Evolutionary conservation across 1,284 basidiomycete species (phyloP), one percentile per base, ranked within the genome.

Genomic region (Coriolopsis trogii): DNA sequence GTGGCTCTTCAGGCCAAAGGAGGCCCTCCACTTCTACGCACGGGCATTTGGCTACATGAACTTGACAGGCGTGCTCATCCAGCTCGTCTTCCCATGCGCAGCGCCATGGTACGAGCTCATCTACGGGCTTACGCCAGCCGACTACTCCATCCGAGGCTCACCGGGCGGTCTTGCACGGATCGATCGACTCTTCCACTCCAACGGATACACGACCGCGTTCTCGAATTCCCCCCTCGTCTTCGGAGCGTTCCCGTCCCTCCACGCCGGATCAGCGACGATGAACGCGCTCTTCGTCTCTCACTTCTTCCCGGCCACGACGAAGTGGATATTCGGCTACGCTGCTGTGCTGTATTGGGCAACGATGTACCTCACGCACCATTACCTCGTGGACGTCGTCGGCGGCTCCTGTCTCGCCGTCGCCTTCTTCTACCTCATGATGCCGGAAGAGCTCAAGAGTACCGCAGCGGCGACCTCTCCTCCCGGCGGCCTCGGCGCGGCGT

Each of bases 61-160:
- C 76, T 76, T 97, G 41, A 73, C 83, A 16, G 96, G 94, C 1
- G 97, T 99, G 34, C 73, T 95, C 61, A 82, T 88, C 50, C 97
- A 99, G 69, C 88, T 98, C 61, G 64, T 92, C 24, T 81, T 99
- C 53, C 97, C 96, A 0, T 98, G 95, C 65, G 89, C 96, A 0
- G 89, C 96, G 0, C 97, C 96, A 15, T 96, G 95, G 97, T 99
- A 99, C 71, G 97, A 99, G 68, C 82, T 99, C 63, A 93, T 98
- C 55, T 91, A 99, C 68, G 97, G 97, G 2, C 83, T 98, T 26
- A 96, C 92, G 0, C 96, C 96, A 0, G 96, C 96, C 30, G 84
- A 94, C 66, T 98, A 98, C 74, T 75, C 75, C 44, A 95, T 97
- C 81, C 85, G 84, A 41, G 95, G 97, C 23, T 98, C 95, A 0